Evolutionary conservation across 371 early-diverging fungal genomes (phyloP), one percentile per base, ranked within the genome.

Genomic region (Mortierella sp.): DNA sequence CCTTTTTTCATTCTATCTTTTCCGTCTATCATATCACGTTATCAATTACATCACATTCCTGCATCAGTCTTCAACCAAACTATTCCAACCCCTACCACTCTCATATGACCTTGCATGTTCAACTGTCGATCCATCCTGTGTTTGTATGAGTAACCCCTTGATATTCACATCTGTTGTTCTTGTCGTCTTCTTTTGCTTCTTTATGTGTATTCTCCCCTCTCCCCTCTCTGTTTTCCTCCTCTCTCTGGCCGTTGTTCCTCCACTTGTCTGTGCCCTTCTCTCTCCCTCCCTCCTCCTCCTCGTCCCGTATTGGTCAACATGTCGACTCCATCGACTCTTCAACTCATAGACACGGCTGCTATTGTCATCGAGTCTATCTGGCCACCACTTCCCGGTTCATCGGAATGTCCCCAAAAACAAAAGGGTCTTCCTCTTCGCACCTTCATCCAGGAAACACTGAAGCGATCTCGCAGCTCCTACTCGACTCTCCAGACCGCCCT

Each of bases 401-500:
- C 74, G 70, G 80, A 88, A n/a, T 86, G 88, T 65, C 84, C 85
- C 43, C 81, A 90, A 81, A 81, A 88, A 82, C 82, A 88, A 70
- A 87, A 90, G 48, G 88, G 90, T 65, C 76, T 91, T 8, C 91
- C 84, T 78, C 90, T 82, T 35, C 86, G 78, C 51, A 79, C 72
- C 83, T 95, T 91, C 72, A 93, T 96, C 72, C 91, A 92, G 46
- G 95, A 95, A 77, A 92, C 95, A 56, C 85, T 96, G 11, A 91
- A 91, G 73, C 92, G 95, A 55, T 94, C 95, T 24, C 91, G 92
- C 73, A 91, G 94, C 16, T 94, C 96, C 18, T 95, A 93, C 80
- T 93, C 94, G 8, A 95, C 95, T 43, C 88, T 96, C n/a, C 95
- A 95, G 86, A 90, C 93, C 51, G 90, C 93, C 5, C 82, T 95